phyloP scores from a whole-genome alignment of 2,329 filamentous ascomycete species.

The Aureobasidium sp. region DNA sequence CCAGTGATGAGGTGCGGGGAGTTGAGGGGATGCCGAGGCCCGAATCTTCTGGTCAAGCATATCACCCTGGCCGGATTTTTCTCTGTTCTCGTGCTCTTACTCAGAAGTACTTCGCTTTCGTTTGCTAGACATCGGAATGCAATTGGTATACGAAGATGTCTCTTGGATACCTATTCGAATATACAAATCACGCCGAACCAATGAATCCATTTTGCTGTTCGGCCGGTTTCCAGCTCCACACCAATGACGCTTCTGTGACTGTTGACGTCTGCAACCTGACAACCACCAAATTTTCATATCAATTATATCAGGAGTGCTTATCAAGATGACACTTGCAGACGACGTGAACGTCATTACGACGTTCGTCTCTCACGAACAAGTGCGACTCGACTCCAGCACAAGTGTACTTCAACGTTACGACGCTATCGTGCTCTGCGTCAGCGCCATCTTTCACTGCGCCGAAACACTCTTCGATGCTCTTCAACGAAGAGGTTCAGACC shows the following conservation, averaged over 20 bases:
- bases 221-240: neutral
- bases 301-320: too few relatives aligned
- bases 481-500: slow-evolving; percentile 21
- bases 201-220: neutral
- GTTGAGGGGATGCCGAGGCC: neutral
- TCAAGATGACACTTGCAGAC: neutral
- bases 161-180: too few relatives aligned
- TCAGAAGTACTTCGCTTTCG: neutral
- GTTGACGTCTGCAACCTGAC: neutral
- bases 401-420: slow-evolving; percentile 18
- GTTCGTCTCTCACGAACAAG: slow-evolving; percentile 28
- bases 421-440: slow-evolving; percentile 36
- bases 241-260: neutral
- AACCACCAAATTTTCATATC: neutral
- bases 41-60: neutral
- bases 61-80: neutral
- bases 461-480: slow-evolving; percentile 31
- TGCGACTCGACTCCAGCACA: slow-evolving; percentile 6
- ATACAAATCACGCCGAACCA: too few relatives aligned
- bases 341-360: slow-evolving; percentile 28
- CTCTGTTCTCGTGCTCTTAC: neutral
- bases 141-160: too few relatives aligned
- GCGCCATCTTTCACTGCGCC: slow-evolving; percentile 32
- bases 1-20: neutral
- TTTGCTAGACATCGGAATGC: neutral